Conservation (phyloP, 768 basidiomycete genomes). For the Naganishia onofrii region DNA sequence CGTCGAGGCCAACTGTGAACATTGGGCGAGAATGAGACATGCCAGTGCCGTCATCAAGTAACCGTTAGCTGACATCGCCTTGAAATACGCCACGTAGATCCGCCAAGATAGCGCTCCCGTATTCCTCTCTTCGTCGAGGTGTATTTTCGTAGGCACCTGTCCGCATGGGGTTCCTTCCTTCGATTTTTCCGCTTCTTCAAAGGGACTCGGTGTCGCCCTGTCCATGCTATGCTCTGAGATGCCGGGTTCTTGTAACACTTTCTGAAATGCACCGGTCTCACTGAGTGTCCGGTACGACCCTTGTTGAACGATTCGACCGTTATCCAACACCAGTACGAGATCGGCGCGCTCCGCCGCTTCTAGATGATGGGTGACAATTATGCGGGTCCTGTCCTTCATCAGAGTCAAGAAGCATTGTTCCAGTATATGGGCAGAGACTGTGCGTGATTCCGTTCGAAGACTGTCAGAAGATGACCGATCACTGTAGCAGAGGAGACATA, state of each 20-base stretch:
- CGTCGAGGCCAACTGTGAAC: slow-evolving; percentile 62
- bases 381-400: slow-evolving; percentile 59
- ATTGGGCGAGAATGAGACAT: slow-evolving; percentile 57
- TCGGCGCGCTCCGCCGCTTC: slow-evolving; percentile 47
- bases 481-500: not conserved
- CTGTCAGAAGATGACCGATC: not conserved
- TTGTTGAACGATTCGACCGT: slow-evolving; percentile 59
- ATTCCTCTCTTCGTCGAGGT: slow-evolving; percentile 62
- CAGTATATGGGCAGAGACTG: slow-evolving; percentile 62
- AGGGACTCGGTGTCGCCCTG: not conserved
- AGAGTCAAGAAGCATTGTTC: slow-evolving; percentile 59
- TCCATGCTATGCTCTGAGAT: slow-evolving; percentile 8
- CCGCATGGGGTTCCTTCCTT: not conserved
- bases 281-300: slow-evolving; percentile 57
- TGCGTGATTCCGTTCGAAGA: not conserved
- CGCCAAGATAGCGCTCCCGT: slow-evolving; percentile 60
- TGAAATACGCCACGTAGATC: slow-evolving; percentile 58
- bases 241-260: slow-evolving; percentile 53
- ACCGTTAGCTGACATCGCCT: slow-evolving; percentile 51
- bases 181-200: not conserved
- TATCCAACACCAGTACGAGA: slow-evolving; percentile 45
- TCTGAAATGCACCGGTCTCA: slow-evolving; percentile 38
- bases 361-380: slow-evolving; percentile 58
- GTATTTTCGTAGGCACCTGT: slow-evolving; percentile 40
- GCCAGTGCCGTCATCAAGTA: slow-evolving; percentile 56